Evolutionary conservation across 805 yeast species (phyloP), one percentile per base, ranked within the genome.

Genomic region (Saturnispora quitensis): DNA sequence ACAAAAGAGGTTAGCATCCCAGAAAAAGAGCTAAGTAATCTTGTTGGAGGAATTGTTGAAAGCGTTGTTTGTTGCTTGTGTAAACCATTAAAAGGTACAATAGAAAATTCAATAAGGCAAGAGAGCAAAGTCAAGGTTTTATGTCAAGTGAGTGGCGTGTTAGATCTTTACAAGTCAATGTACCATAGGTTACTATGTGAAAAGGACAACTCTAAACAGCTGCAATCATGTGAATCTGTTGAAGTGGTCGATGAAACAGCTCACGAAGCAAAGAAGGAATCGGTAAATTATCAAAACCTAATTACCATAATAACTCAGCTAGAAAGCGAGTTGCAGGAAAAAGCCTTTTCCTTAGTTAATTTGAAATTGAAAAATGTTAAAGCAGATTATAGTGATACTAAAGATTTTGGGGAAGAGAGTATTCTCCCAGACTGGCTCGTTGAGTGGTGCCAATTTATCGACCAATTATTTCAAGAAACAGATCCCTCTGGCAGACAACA

Each of bases 381-480:
- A 51, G 64, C 65, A 38, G 54, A 48, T 17, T 33, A 28, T 25
- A 40, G 7, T 10, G 53, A 24, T 20, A 15, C n/a, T 2, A 17
- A 45, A 5, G 43, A 24, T n/a, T 54, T 74, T 17, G 64, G 70
- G 48, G 75, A 74, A 28, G 87, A 87, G 54, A 69, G 86, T 22
- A 78, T 83, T 54, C 82, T 95, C 4, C 96, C 97, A 0, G 95
- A 86, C 54, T 90, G 95, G 89, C 68, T 86, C 22, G 70, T 77
- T 47, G 83, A 79, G n/a, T 81, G 83, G 57, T 74, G 84, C 46
- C 69, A 78, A 0, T 84, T 80, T 15, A 70, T 85, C 28, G 71
- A 83, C 52, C 79, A 80, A 1, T 65, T 87, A 2, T 74, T 85
- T 55, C 81, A 79, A 27, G 63, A 63, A 5, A 68, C 75, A 3